phyloP scores from a whole-genome alignment of 108 stramenopile species.

The Cylindrotheca closterium region DNA sequence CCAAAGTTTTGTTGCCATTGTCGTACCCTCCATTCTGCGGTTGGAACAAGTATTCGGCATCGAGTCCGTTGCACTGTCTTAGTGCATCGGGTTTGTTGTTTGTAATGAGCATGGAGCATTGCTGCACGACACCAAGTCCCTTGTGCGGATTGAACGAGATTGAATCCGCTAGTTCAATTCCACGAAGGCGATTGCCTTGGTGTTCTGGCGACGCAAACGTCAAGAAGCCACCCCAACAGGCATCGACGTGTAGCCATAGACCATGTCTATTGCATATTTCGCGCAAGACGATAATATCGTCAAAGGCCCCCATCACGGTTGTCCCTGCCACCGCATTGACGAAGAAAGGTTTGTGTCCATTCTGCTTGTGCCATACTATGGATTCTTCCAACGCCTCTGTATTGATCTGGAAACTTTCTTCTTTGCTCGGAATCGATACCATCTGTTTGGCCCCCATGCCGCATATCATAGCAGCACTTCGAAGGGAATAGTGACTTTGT shows the following conservation, averaged over 20 bases:
- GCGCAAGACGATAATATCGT: neutral
- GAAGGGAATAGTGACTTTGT: neutral
- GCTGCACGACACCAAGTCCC: neutral
- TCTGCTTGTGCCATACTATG: neutral
- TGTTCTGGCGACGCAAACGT: neutral
- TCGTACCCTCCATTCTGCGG: neutral
- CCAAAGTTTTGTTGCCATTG: neutral
- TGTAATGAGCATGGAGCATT: neutral
- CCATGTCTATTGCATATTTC: neutral
- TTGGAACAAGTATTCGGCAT: neutral
- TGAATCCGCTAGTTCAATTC: neutral
- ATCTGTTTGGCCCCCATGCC: neutral
- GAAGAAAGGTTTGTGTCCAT: neutral
- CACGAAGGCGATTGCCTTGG: neutral
- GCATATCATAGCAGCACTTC: neutral
- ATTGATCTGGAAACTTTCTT: neutral
- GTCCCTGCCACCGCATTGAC: neutral
- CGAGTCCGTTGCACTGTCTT: neutral
- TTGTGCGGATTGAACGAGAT: neutral
- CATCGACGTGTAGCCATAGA: neutral
- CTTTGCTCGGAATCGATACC: neutral
- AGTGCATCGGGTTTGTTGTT: neutral
- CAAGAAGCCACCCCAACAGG: neutral
- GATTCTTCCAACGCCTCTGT: neutral
- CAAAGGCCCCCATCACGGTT: neutral